phyloP scores from a whole-genome alignment of 2,329 filamentous ascomycete genomes.

The Aspergillus niger region DNA sequence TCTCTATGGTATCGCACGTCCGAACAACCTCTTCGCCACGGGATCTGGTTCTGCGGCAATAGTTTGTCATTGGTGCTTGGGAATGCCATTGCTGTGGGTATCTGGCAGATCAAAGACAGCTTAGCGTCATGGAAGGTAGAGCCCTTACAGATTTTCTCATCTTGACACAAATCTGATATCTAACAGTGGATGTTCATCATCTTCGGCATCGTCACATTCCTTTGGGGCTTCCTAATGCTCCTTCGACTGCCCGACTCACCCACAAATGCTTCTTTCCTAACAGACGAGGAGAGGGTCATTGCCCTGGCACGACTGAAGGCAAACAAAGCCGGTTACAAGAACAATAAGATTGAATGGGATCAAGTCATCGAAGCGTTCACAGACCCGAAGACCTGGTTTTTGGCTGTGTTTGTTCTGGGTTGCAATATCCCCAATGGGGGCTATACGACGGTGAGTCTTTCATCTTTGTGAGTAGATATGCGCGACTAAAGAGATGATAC shows the following conservation, averaged over 20 bases:
- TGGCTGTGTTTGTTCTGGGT: conserved; percentile 33
- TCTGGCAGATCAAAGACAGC: conserved; percentile 26
- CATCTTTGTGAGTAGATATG: too few species aligned
- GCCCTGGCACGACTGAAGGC: conserved; percentile 26
- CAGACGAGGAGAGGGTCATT: conserved; percentile 23
- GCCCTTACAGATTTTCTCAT: too few species aligned
- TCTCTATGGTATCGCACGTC: conserved; percentile 33
- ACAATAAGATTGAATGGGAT: conserved; percentile 44
- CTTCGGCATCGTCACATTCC: conserved; percentile 29
- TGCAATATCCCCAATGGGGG: conserved; percentile 41
- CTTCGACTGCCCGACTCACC: conserved; percentile 28
- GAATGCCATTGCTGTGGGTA: conserved; percentile 28
- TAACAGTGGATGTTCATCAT: conserved; percentile 29
- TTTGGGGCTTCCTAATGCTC: conserved; percentile 27
- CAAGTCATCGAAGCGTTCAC: conserved; percentile 36
- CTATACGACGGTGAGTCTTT: conserved; percentile 28
- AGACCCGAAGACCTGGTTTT: conserved; percentile 33
- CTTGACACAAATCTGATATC: neutral
- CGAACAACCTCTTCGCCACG: conserved; percentile 35
- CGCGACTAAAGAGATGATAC: too few species aligned
- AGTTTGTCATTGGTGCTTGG: conserved; percentile 31
- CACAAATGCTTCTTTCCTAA: conserved; percentile 26
- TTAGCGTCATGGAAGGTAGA: conserved; percentile 29
- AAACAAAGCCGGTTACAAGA: conserved; percentile 34
- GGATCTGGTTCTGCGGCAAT: conserved; percentile 36